Evolutionary conservation across 1,284 basidiomycete species (phyloP).

Genomic region (Phenoliferia sp.): DNA sequence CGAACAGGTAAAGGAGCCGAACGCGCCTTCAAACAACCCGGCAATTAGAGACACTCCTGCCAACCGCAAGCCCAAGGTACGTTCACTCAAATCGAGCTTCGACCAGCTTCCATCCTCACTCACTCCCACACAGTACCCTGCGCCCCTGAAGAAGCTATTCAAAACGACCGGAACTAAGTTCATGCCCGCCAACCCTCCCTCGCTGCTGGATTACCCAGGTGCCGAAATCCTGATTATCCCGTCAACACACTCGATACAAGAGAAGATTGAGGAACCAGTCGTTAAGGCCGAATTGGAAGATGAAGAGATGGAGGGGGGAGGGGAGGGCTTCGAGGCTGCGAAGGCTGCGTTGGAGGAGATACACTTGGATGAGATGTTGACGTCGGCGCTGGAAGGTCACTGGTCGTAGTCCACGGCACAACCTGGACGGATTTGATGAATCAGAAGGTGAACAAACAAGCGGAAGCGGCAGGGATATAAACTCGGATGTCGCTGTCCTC

Average conservation of each 20-base stretch:
- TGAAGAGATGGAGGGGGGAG: constrained; percentile 50
- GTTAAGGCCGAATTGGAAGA: constrained; percentile 48
- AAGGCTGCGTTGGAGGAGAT: constrained; percentile 21
- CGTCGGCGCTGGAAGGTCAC: constrained; percentile 31
- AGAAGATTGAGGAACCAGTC: constrained; percentile 52
- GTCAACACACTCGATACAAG: constrained; percentile 49
- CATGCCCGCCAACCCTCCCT: constrained; percentile 52
- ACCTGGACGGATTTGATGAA: no score
- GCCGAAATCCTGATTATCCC: constrained; percentile 57
- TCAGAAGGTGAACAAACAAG: no score
- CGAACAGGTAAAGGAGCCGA: constrained; percentile 51
- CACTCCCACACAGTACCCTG: constrained; percentile 19
- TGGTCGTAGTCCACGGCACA: no score
- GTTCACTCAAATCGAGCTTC: neutral
- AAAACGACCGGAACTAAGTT: constrained; percentile 50
- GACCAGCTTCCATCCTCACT: neutral
- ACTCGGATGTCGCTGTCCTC: no score
- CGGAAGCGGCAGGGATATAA: no score
- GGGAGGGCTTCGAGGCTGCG: constrained; percentile 45
- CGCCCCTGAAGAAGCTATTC: constrained; percentile 29
- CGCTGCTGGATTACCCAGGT: constrained; percentile 56
- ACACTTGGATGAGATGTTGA: constrained; percentile 22
- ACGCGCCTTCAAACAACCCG: constrained; percentile 45
- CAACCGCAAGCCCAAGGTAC: constrained; percentile 17
- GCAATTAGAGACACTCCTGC: constrained; percentile 14